Conservation (phyloP, 257 asterid genomes). For the Ophiorrhiza pumila region DNA sequence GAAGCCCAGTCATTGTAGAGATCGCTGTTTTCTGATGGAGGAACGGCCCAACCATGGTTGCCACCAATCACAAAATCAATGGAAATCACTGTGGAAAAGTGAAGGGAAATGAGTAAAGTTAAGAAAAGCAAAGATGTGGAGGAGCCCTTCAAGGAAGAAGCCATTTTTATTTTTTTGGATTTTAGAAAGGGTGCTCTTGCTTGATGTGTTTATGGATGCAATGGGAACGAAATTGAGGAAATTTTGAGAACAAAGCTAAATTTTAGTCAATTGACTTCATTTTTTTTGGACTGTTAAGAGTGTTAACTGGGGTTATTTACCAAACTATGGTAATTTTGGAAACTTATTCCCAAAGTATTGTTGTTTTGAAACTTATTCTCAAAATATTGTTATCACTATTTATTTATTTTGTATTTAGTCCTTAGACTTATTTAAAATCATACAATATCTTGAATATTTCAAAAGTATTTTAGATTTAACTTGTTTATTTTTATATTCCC, state of each 20-base stretch:
- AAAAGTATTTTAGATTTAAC: no score
- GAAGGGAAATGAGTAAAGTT: constrained; percentile 10
- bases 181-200: constrained; percentile 9
- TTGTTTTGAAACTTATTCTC: no score
- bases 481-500: no score
- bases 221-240: constrained; percentile 1
- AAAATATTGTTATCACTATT: no score
- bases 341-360: no score
- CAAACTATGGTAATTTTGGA: no score
- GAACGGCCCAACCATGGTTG: constrained; percentile 54
- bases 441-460: no score
- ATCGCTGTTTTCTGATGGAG: constrained; percentile 37
- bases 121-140: constrained; percentile 3
- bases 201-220: background rate
- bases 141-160: constrained; percentile 14
- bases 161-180: constrained; percentile 19
- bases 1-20: constrained; percentile 80
- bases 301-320: no score
- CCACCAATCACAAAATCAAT: constrained; percentile 61
- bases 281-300: no score
- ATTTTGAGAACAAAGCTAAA: background rate
- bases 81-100: constrained; percentile 29
- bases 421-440: no score
- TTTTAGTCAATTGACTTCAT: no score
- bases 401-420: no score